phyloP scores from a whole-genome alignment of 169 alveolate genomes.

The Plasmodium berghei region DNA sequence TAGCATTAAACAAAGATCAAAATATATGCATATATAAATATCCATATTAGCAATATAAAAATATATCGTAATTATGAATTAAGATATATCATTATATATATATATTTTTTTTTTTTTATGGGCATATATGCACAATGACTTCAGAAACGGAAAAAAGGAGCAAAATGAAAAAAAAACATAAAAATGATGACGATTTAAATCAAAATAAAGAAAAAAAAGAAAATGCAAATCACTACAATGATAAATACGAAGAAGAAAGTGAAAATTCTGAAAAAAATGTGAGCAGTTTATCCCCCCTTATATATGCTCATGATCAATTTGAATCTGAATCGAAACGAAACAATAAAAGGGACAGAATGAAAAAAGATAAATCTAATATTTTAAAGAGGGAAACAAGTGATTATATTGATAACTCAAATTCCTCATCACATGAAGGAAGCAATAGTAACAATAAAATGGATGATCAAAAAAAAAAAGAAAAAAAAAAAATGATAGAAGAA shows the following conservation, averaged over 20 bases:
- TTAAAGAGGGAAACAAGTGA: not conserved
- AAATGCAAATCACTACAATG: not conserved
- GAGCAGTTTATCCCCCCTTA: constrained; percentile 20
- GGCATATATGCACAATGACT: constrained; percentile 4
- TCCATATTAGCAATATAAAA: not conserved
- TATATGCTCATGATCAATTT: constrained; percentile 15
- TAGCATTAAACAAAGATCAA: no score
- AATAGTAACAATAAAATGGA: constrained; percentile 3
- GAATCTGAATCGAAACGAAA: not conserved
- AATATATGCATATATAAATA: no score
- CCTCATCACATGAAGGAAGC: not conserved
- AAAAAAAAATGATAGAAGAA: not conserved
- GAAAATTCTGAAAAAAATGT: not conserved
- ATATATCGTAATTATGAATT: not conserved
- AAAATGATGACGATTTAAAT: not conserved
- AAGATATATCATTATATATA: constrained; percentile 7
- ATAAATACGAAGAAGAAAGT: not conserved
- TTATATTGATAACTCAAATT: not conserved
- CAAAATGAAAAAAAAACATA: constrained; percentile 3
- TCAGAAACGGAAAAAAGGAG: constrained; percentile 19
- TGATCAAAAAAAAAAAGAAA: not conserved
- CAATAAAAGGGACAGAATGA: not conserved
- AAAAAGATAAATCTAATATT: not conserved
- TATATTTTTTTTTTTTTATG: constrained; percentile 3
- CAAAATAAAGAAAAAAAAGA: not conserved